Evolutionary conservation across 2,329 filamentous ascomycete genomes (phyloP).

Genomic region (Clarireedia monteithiana): DNA sequence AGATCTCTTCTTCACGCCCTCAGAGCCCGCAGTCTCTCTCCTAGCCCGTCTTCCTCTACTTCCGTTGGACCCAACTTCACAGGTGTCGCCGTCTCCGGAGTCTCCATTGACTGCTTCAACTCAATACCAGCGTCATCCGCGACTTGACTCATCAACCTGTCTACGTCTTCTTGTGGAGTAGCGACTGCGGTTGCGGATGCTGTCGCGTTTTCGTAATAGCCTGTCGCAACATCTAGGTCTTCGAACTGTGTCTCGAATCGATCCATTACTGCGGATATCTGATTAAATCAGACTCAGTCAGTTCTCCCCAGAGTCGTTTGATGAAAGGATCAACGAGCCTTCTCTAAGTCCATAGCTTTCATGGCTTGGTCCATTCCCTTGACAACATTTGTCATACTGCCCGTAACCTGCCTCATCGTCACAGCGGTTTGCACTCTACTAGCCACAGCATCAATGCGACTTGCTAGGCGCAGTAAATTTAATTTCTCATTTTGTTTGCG

Average conservation of each 20-base stretch:
- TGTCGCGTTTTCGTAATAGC: slow-evolving; percentile 72
- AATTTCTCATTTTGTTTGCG: slow-evolving; percentile 55
- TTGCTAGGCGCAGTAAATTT: slow-evolving; percentile 48
- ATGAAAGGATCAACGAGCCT: slow-evolving; percentile 33
- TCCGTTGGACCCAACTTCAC: slow-evolving; percentile 60
- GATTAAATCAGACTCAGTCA: slow-evolving; percentile 1
- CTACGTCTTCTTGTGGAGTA: slow-evolving; percentile 76
- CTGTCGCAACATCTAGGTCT: slow-evolving; percentile 40
- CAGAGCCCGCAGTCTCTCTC: slow-evolving; percentile 47
- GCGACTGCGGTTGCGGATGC: slow-evolving; percentile 67
- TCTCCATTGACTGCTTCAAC: slow-evolving; percentile 64
- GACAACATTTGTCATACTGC: slow-evolving; percentile 55
- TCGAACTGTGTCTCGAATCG: slow-evolving; percentile 52
- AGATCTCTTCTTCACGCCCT: slow-evolving; percentile 23
- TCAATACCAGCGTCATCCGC: slow-evolving; percentile 85
- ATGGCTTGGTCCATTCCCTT: slow-evolving; percentile 54
- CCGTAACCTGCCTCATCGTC: slow-evolving; percentile 53
- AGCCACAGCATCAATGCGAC: slow-evolving; percentile 51
- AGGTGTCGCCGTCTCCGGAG: slow-evolving; percentile 48
- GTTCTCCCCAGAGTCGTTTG: background rate
- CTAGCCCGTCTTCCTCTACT: slow-evolving; percentile 70
- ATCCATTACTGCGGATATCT: slow-evolving; percentile 61
- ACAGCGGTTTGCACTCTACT: slow-evolving; percentile 55
- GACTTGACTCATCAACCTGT: slow-evolving; percentile 75
- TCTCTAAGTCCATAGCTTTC: slow-evolving; percentile 56